Percentiles rank a stretch among this genome's conserved stretches.
These are phyloP conservation scores for Eucalyptus caleyi DNA, from an alignment of 345 rosid genomes.

Conservation along the genomic window DNA sequence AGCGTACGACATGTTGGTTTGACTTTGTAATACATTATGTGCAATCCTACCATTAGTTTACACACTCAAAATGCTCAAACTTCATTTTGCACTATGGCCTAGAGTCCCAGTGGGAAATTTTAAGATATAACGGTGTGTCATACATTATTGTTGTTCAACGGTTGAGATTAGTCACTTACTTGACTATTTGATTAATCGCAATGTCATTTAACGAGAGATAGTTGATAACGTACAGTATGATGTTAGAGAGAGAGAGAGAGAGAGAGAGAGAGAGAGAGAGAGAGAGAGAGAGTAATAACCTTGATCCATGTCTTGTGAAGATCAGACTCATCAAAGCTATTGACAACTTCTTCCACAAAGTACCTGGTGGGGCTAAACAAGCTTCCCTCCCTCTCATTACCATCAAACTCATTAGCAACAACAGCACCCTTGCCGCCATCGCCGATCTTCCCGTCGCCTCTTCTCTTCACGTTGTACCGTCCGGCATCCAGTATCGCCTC, in stretches of 20 bases:
- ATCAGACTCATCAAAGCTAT: conserved; percentile 75
- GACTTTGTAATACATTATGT: not conserved
- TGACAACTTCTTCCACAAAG: conserved; percentile 83
- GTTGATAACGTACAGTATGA: not conserved
- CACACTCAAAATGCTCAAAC: not conserved
- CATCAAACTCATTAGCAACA: conserved; percentile 11
- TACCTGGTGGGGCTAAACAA: conserved; percentile 67
- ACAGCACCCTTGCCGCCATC: not conserved
- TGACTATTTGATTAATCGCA: not conserved
- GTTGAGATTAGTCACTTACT: not conserved
- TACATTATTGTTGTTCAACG: not conserved
- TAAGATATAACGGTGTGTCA: not conserved
- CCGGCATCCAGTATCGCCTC: conserved; percentile 86
- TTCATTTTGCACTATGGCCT: not conserved
- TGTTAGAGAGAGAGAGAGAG: not conserved
- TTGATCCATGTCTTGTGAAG: conserved; percentile 86
- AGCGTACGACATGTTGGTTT: not conserved
- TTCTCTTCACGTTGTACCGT: conserved; percentile 29
- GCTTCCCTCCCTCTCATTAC: conserved; percentile 27
- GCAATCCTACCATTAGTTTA: not conserved
- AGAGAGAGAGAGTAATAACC: conserved; percentile 10
- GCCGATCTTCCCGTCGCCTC: conserved; percentile 27
- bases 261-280: not conserved
- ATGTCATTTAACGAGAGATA: not conserved
- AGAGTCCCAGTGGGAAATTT: not conserved